phyloP scores from a whole-genome alignment of 805 yeast genomes.

The Pichia rugopelliculosa region DNA sequence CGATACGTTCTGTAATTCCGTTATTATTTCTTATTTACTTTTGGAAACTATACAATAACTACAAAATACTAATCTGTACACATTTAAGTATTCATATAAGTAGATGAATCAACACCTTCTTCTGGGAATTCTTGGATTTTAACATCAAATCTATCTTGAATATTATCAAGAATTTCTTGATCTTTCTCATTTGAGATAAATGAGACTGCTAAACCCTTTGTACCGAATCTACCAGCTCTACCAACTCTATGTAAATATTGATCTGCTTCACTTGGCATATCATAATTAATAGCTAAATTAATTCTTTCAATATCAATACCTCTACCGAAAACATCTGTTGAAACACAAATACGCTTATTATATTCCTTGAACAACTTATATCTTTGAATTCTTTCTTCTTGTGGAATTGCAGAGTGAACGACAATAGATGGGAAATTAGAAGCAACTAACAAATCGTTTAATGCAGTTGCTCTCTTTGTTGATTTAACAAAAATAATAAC shows the following conservation, averaged over 20 bases:
- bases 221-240: conserved; percentile 99
- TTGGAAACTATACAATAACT: neutral
- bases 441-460: conserved; percentile 80
- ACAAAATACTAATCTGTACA: neutral
- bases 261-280: conserved; percentile 92
- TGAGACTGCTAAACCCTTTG: conserved; percentile 94
- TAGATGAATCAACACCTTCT: conserved; percentile 95
- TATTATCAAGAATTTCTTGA: conserved; percentile 81
- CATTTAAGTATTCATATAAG: conserved; percentile 84
- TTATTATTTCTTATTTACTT: neutral
- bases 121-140: conserved; percentile 93
- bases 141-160: conserved; percentile 96
- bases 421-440: conserved; percentile 97
- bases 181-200: conserved; percentile 83
- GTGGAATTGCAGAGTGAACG: conserved; percentile 91
- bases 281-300: conserved; percentile 95
- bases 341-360: conserved; percentile 96
- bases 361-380: conserved; percentile 95
- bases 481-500: conserved; percentile 94
- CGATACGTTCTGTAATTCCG: neutral
- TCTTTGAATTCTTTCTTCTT: conserved; percentile 96
- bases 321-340: conserved; percentile 98
- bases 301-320: conserved; percentile 99
- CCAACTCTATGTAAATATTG: conserved; percentile 99
- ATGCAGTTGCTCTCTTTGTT: conserved; percentile 84